A percentile compares a stretch with the other conserved stretches of the same genome.
Evolutionary conservation across 768 basidiomycete genomes (phyloP).

Genomic region (Amanita rubescens): DNA sequence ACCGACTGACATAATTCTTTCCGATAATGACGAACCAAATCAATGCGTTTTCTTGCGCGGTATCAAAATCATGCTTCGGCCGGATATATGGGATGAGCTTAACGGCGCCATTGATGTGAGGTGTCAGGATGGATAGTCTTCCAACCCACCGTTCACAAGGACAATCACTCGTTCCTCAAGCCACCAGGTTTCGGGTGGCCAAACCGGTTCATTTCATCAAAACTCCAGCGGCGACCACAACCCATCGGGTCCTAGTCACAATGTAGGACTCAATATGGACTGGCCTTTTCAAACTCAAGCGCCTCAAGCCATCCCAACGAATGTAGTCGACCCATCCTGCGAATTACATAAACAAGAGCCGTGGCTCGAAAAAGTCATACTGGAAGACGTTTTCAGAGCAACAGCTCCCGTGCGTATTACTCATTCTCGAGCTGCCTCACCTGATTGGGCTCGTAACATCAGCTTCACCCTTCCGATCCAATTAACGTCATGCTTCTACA

Average conservation of each 20-base stretch:
- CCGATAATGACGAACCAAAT: not conserved
- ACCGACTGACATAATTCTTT: not conserved
- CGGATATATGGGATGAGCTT: not conserved
- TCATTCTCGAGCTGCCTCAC: not conserved
- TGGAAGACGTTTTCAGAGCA: not conserved
- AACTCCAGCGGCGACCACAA: not conserved
- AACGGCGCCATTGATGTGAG: not conserved
- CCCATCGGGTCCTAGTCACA: too few species aligned
- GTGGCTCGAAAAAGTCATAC: not conserved
- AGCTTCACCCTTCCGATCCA: not conserved
- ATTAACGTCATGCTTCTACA: not conserved
- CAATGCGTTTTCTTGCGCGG: conserved; percentile 4
- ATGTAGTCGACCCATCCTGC: too few species aligned
- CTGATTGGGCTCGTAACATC: not conserved
- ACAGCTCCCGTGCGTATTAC: not conserved
- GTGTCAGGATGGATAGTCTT: not conserved
- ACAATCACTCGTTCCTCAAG: not conserved
- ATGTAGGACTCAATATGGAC: too few species aligned
- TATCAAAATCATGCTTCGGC: conserved; percentile 2
- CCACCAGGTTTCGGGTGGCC: not conserved
- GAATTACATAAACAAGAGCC: too few species aligned
- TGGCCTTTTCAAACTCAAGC: not conserved
- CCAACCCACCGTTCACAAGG: too few species aligned
- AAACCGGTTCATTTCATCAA: not conserved
- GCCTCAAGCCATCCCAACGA: too few species aligned